Base-by-base conservation (phyloP, 2,329 filamentous ascomycete species). In the Periconia macrospinosa region DNA sequence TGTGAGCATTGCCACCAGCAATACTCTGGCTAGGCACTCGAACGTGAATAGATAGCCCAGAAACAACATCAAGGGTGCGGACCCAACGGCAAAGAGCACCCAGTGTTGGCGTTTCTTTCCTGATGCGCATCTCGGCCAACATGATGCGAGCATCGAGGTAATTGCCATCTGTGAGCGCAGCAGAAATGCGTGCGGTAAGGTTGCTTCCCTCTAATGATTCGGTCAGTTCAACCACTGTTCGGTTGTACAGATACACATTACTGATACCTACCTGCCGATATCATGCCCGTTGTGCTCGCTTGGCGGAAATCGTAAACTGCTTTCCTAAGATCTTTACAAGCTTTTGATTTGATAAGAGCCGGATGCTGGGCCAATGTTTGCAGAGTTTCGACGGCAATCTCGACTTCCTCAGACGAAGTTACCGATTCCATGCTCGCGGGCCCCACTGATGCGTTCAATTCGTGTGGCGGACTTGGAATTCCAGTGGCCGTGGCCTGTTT, bases 41-140 rank as follows among this genome's bases (percentile, higher is more conserved):
- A 0, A 82, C 75, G 49, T 82, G 77, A 19, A 84, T 83, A 3
- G 84, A 84, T 8, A 89, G 73, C 1, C 86, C 86, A 59, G 84
- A 87, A 47, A 89, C 83, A 20, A 89, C 83, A 62, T 90, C 87
- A 23, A 90, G 75, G 64, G 89, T 86, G 53, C 87, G 81, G 5
- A 90, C 87, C 87, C 87, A 90, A 52, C 87, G 83, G 68, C 86
- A 89, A 8, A 90, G 72, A 1, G 87, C 86, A 18, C 87, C 87
- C 0, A 90, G 74, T 60, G 88, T 88, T 0, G 87, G 87, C 17
- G 83, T 80, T 56, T 89, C 81, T 2, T 78, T 76, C n/a, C 86
- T 77, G 17, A 90, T 84, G 30, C 82, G 79, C 87, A 90, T 90
- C 74, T 90, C 87, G 0, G 86, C 82, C 1, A 90, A 79, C 14